Conservation (phyloP, 2,329 filamentous ascomycete genomes). For the Shiraia sp. region DNA sequence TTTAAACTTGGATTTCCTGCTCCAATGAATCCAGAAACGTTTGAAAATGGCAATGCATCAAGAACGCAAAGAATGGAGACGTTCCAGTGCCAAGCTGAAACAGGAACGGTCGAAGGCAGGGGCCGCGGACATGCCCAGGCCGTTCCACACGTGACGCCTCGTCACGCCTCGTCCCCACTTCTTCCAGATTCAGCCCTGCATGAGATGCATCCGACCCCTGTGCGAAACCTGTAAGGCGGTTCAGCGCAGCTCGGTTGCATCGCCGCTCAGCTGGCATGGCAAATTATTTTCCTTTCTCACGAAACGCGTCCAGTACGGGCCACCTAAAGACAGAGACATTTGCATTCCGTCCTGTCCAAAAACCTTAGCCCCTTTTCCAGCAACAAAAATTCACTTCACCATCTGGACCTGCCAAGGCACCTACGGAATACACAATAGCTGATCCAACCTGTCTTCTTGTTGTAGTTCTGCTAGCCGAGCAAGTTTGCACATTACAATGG, state of each 20-base stretch:
- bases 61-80: conserved; percentile 9
- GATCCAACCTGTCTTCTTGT: background rate
- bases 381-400: too few species aligned
- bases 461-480: background rate
- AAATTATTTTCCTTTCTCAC: conserved; percentile 14
- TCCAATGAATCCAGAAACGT: conserved; percentile 11
- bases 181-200: conserved; percentile 5
- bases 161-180: conserved; percentile 13
- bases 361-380: background rate
- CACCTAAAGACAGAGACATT: conserved; percentile 3
- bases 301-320: conserved; percentile 4
- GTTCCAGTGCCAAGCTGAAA: conserved; percentile 24
- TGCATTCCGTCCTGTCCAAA: conserved; percentile 3
- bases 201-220: conserved; percentile 10
- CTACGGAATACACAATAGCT: background rate
- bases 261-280: conserved; percentile 12
- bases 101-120: conserved; percentile 3
- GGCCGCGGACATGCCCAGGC: background rate
- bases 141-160: conserved; percentile 10
- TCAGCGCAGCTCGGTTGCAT: conserved; percentile 15
- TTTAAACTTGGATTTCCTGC: too few species aligned
- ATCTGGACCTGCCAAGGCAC: too few species aligned
- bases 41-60: conserved; percentile 15
- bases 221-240: conserved; percentile 7
- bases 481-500: conserved; percentile 8